Percentiles rank a stretch among this genome's conserved stretches.
These are phyloP conservation scores for Populus tremula DNA, from an alignment of 345 rosid genomes.

Conservation along the genomic window DNA sequence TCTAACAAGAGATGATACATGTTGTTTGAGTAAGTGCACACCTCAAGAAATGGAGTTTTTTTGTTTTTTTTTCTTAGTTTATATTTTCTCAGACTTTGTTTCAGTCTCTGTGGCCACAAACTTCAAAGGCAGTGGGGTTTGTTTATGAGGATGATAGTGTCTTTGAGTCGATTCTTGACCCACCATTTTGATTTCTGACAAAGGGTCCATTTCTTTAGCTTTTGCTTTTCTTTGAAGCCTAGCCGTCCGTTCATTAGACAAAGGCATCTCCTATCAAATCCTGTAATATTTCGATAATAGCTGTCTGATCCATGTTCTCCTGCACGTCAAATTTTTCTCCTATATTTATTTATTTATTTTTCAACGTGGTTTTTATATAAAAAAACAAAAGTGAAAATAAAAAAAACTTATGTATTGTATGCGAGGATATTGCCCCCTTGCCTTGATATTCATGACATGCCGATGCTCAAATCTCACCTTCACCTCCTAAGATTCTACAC, in stretches of 20 bases:
- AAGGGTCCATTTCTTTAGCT: conserved; percentile 9
- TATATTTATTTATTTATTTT: no score
- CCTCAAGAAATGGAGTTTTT: not conserved
- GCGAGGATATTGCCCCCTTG: not conserved
- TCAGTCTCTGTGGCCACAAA: conserved; percentile 20
- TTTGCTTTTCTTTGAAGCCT: not conserved
- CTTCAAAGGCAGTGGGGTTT: conserved; percentile 18
- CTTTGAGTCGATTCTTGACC: conserved; percentile 18
- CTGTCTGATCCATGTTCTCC: no score
- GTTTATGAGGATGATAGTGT: conserved; percentile 8
- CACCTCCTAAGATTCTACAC: not conserved
- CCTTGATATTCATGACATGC: not conserved
- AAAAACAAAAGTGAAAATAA: no score
- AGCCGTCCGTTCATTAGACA: not conserved
- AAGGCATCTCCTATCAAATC: not conserved
- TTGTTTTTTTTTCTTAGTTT: not conserved
- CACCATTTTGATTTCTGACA: conserved; percentile 30
- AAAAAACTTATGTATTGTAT: no score
- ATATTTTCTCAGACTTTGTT: not conserved
- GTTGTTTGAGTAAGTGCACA: not conserved
- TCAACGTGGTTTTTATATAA: no score
- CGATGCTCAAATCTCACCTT: not conserved
- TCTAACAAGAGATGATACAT: not conserved
- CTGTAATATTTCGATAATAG: no score
- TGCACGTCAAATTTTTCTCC: no score